Conservation (phyloP, 495 filamentous ascomycete species). For the Penicilliopsis zonata region DNA sequence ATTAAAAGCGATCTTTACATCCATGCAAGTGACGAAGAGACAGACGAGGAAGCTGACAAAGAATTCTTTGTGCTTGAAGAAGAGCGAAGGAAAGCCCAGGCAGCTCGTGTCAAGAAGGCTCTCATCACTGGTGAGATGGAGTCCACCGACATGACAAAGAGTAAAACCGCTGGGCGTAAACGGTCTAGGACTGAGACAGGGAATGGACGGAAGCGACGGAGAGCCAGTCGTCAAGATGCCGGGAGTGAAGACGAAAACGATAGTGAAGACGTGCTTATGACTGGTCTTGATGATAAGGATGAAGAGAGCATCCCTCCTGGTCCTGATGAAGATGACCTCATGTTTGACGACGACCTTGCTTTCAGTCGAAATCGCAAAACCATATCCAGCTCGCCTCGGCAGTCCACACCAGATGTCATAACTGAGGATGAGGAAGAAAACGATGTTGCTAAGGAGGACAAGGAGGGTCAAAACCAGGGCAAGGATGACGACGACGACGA, state of each 20-base stretch:
- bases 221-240: slow-evolving; percentile 13
- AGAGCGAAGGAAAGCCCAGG: slow-evolving; percentile 38
- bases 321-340: slow-evolving; percentile 22
- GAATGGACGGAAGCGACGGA: slow-evolving; percentile 21
- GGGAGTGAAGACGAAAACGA: slow-evolving; percentile 13
- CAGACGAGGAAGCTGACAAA: slow-evolving; percentile 50
- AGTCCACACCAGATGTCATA: slow-evolving; percentile 3
- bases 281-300: slow-evolving; percentile 10
- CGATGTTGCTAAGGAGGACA: slow-evolving; percentile 5
- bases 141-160: slow-evolving; percentile 36
- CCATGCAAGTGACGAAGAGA: slow-evolving; percentile 67
- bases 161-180: slow-evolving; percentile 15
- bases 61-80: slow-evolving; percentile 65
- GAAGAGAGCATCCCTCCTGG: slow-evolving; percentile 18
- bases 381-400: slow-evolving; percentile 3
- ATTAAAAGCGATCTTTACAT: slow-evolving; percentile 82
- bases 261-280: slow-evolving; percentile 25
- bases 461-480: slow-evolving; percentile 11
- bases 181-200: slow-evolving; percentile 7
- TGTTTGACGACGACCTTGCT: slow-evolving; percentile 27
- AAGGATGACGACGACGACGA: slow-evolving; percentile 20
- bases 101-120: slow-evolving; percentile 33
- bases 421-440: slow-evolving; percentile 3
- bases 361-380: slow-evolving; percentile 17
- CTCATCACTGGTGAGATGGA: slow-evolving; percentile 40